phyloP scores from a whole-genome alignment of 176 grass and related monocot species.

The Oryza punctata region DNA sequence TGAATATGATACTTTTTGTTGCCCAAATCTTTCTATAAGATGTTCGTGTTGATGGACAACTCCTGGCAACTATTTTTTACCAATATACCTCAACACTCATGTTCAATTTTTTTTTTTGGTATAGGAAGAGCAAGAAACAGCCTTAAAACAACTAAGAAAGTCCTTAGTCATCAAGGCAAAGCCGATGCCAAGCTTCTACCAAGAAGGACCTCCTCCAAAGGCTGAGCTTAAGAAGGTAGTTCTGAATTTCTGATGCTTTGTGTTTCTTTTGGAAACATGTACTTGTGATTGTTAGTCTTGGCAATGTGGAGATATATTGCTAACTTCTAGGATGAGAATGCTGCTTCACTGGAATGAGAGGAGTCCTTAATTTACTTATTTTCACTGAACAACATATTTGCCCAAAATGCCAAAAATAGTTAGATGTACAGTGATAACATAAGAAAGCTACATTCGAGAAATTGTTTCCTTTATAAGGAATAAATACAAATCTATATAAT shows the following conservation, averaged over 20 bases:
- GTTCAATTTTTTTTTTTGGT: constrained; percentile 28
- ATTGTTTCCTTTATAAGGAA: not conserved
- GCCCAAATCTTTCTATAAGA: not conserved
- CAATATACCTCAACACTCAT: constrained; percentile 21
- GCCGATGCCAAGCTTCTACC: constrained; percentile 95
- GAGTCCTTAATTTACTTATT: not conserved
- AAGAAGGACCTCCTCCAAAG: constrained; percentile 89
- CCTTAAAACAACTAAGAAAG: constrained; percentile 89
- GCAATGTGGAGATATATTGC: not conserved
- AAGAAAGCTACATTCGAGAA: not conserved
- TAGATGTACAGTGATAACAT: not conserved
- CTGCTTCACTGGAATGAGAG: not conserved
- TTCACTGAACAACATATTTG: not conserved
- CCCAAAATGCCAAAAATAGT: not conserved
- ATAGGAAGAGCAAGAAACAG: constrained; percentile 90
- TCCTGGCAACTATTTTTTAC: not conserved
- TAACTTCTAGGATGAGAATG: not conserved
- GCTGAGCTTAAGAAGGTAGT: constrained; percentile 93
- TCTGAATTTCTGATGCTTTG: not conserved
- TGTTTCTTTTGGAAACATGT: not conserved
- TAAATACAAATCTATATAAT: constrained; percentile 7
- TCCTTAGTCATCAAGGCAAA: constrained; percentile 77
- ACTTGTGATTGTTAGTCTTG: not conserved
- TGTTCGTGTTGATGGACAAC: not conserved
- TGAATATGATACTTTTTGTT: constrained; percentile 13